A percentile compares a stretch with the other conserved stretches of the same genome.
phyloP scores from a whole-genome alignment of 164 flowering plant species.

The Chimonanthus salicifolius region DNA sequence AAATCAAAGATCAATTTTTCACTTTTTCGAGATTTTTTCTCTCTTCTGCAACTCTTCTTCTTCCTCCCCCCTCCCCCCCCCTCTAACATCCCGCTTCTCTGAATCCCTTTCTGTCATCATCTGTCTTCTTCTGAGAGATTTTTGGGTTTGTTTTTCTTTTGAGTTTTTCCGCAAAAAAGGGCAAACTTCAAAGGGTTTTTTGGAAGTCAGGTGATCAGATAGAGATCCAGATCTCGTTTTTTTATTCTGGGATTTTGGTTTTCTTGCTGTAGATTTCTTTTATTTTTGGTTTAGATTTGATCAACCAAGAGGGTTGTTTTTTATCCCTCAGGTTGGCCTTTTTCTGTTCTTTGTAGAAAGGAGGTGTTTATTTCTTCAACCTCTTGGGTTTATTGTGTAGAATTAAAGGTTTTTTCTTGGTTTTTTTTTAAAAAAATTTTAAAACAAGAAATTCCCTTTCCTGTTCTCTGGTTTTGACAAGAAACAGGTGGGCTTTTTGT shows the following conservation, averaged over 20 bases:
- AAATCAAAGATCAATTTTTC: background rate
- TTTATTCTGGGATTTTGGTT: constrained; percentile 7
- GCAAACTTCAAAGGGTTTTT: constrained; percentile 5
- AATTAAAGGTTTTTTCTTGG: constrained; percentile 1
- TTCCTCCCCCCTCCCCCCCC: constrained; percentile 4
- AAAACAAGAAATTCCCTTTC: constrained; percentile 8
- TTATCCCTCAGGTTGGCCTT: constrained; percentile 36
- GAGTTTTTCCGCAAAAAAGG: background rate
- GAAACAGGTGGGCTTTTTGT: constrained; percentile 36
- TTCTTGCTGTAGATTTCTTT: background rate
- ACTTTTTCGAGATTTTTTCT: background rate
- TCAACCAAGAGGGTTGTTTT: constrained; percentile 55
- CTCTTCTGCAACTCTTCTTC: constrained; percentile 5
- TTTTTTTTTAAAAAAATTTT: background rate
- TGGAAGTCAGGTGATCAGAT: constrained; percentile 53
- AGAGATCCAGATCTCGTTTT: constrained; percentile 42
- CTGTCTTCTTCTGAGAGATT: constrained; percentile 37
- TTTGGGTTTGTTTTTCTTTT: constrained; percentile 23
- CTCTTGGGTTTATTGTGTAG: background rate
- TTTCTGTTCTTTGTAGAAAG: constrained; percentile 4
- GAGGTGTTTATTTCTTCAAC: constrained; percentile 22
- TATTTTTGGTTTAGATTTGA: constrained; percentile 1
- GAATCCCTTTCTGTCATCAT: constrained; percentile 65
- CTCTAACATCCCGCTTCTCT: constrained; percentile 50
- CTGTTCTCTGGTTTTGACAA: constrained; percentile 44